Percentiles rank a stretch among this genome's conserved stretches.
Conservation (phyloP, 2,329 filamentous ascomycete genomes). For the Diplocarpon mali region DNA sequence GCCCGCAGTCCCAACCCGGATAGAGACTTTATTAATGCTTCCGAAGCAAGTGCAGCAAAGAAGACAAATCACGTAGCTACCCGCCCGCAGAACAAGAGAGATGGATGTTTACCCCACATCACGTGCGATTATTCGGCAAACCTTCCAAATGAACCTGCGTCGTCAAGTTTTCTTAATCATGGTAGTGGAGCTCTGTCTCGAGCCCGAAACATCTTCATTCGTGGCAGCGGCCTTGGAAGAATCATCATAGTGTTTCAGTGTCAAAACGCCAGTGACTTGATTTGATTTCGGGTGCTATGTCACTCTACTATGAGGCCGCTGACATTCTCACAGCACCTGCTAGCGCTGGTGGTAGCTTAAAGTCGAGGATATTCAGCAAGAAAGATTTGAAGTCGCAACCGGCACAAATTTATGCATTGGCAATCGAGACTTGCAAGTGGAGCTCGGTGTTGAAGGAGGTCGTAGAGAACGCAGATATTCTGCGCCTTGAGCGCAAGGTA, state of each 20-base stretch:
- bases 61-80: too few species aligned
- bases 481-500: slow-evolving; percentile 79
- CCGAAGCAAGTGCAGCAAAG: too few species aligned
- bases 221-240: not conserved
- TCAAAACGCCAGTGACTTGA: not conserved
- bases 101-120: too few species aligned
- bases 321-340: slow-evolving; percentile 54
- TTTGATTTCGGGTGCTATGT: slow-evolving; percentile 46
- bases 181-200: too few species aligned
- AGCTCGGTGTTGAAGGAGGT: slow-evolving; percentile 76
- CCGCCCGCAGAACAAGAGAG: too few species aligned
- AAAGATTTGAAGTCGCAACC: slow-evolving; percentile 66
- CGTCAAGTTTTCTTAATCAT: too few species aligned
- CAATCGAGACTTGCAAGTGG: slow-evolving; percentile 85
- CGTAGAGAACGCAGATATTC: slow-evolving; percentile 67
- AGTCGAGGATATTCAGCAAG: slow-evolving; percentile 70
- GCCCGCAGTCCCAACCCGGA: too few species aligned
- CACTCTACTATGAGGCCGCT: slow-evolving; percentile 87
- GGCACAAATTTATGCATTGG: slow-evolving; percentile 76
- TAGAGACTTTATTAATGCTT: too few species aligned
- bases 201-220: not conserved
- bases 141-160: too few species aligned
- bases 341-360: slow-evolving; percentile 70
- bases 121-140: too few species aligned
- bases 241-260: not conserved